Evolutionary conservation across 345 rosid species (phyloP).

Genomic region (Combretum micranthum): DNA sequence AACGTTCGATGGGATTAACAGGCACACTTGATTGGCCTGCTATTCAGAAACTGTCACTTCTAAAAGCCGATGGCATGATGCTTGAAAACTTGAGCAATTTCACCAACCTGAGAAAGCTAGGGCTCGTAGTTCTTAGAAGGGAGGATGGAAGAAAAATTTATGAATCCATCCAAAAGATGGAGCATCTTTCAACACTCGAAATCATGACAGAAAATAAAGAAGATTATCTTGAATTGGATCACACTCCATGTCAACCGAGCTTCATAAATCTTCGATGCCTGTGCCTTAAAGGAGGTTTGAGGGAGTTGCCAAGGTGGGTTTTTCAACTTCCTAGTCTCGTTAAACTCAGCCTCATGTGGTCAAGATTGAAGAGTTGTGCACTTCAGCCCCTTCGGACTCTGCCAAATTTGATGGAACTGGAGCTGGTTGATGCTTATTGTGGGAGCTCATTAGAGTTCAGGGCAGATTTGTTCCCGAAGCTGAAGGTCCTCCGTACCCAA

Average conservation of each 20-base stretch:
- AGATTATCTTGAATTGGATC: slow-evolving; percentile 1
- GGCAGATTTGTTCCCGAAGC: too few relatives aligned
- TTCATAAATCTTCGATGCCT: neutral
- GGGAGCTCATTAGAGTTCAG: too few relatives aligned
- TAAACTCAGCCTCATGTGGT: slow-evolving; percentile 5
- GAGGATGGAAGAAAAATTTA: slow-evolving; percentile 2
- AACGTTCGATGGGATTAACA: neutral
- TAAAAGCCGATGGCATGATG: neutral
- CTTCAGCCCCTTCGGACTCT: too few relatives aligned
- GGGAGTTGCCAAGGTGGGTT: slow-evolving; percentile 1
- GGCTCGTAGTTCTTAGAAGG: neutral
- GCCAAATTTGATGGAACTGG: too few relatives aligned
- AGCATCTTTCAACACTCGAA: neutral
- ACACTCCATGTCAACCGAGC: neutral
- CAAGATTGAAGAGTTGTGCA: neutral
- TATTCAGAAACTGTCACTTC: slow-evolving; percentile 8
- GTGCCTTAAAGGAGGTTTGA: neutral
- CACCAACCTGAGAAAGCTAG: slow-evolving; percentile 7
- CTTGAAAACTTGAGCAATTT: neutral
- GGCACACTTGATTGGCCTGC: neutral
- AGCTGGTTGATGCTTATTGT: too few relatives aligned
- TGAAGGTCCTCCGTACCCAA: too few relatives aligned
- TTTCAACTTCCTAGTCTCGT: neutral
- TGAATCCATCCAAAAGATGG: slow-evolving; percentile 5
- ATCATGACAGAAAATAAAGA: neutral